Evolutionary conservation across 1,139 yeast genomes (phyloP).

Genomic region (Kurtzmaniella quercitrusa): DNA sequence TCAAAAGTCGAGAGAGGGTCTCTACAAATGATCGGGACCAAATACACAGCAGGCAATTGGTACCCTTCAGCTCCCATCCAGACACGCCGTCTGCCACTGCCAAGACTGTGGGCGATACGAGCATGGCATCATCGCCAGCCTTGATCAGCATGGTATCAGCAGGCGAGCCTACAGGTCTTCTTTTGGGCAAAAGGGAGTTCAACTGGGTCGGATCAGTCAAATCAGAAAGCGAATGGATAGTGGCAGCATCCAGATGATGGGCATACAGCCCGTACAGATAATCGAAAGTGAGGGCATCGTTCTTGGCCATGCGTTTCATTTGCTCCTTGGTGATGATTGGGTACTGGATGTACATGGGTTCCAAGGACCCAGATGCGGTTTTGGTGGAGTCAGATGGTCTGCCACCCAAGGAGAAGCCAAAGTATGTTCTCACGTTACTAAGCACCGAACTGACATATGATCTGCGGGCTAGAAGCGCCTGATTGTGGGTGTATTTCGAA

Average conservation of each 20-base stretch:
- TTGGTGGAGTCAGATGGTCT: conserved; percentile 13
- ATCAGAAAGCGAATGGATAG: conserved; percentile 48
- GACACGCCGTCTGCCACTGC: conserved; percentile 63
- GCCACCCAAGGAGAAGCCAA: conserved; percentile 4
- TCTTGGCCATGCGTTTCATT: conserved; percentile 26
- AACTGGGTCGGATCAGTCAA: conserved; percentile 47
- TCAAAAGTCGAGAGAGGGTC: conserved; percentile 45
- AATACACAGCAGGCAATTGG: conserved; percentile 43
- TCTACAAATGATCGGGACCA: conserved; percentile 58
- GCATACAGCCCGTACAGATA: conserved; percentile 46
- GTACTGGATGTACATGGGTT: conserved; percentile 34
- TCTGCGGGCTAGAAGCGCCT: background rate
- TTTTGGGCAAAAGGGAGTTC: conserved; percentile 44
- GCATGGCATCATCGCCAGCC: conserved; percentile 63
- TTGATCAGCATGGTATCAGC: conserved; percentile 49
- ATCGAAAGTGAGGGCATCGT: conserved; percentile 42
- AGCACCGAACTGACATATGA: conserved; percentile 5
- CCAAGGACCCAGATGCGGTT: conserved; percentile 16
- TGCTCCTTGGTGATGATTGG: conserved; percentile 41
- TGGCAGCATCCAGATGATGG: conserved; percentile 43
- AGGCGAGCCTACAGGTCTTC: conserved; percentile 53
- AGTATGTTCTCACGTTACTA: conserved; percentile 6
- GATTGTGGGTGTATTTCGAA: no score
- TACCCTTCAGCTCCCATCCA: conserved; percentile 51
- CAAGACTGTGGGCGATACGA: conserved; percentile 50